These are phyloP conservation scores for Neopestalotiopsis clavispora DNA, from an alignment of 2,329 filamentous ascomycete species.

Conservation along the genomic window DNA sequence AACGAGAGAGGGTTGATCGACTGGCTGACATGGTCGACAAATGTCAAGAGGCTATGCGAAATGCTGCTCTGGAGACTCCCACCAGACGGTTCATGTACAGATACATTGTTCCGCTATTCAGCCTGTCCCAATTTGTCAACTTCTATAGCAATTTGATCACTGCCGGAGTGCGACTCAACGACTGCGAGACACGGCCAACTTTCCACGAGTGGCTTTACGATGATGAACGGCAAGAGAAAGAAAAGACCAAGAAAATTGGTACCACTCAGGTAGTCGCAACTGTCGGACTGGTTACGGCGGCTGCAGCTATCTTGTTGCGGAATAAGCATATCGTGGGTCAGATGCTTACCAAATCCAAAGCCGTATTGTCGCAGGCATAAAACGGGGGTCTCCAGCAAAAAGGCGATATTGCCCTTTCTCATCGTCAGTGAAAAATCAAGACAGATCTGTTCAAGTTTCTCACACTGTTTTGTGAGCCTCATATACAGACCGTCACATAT, in stretches of 20 bases:
- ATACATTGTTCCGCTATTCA: slow-evolving; percentile 5
- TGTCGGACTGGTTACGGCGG: background rate
- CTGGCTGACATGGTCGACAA: slow-evolving; percentile 10
- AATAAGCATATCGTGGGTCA: background rate
- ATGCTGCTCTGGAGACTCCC: background rate
- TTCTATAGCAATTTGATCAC: slow-evolving; percentile 9
- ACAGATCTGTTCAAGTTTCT: no score
- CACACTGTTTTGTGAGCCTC: no score
- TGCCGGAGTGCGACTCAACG: slow-evolving; percentile 7
- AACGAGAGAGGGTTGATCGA: slow-evolving; percentile 1
- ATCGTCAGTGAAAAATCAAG: no score
- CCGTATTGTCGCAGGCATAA: background rate
- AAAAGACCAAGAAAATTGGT: background rate
- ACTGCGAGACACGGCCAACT: background rate
- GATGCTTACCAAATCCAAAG: background rate
- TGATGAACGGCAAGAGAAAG: slow-evolving; percentile 1
- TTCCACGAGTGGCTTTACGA: slow-evolving; percentile 9
- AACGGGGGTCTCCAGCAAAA: background rate
- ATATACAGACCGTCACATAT: no score
- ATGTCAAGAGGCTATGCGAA: slow-evolving; percentile 13
- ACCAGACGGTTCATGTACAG: background rate
- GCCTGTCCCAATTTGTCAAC: slow-evolving; percentile 1
- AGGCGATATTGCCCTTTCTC: no score
- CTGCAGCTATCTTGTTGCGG: background rate
- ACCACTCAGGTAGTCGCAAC: background rate